phyloP scores from a whole-genome alignment of 176 grass and related monocot genomes.

The Sorghum bicolor region Sorghum_bicolor_NCBIv3 NC_012873.2:61190001-61190500 shows the following conservation, averaged over 20 bases:
- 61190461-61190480: not conserved
- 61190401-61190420: conserved; percentile 34
- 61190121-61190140: not conserved
- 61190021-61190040: not conserved
- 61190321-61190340: not conserved
- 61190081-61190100: not conserved
- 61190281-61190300: not conserved
- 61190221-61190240: conserved; percentile 20
- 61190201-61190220: conserved; percentile 23
- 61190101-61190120: not conserved
- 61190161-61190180: not conserved
- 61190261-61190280: too few species aligned
- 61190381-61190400: conserved; percentile 25
- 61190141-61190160: not conserved
- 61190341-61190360: not conserved
- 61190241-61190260: not conserved
- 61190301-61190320: not conserved
- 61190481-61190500: conserved; percentile 5
- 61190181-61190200: conserved; percentile 40
- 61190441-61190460: conserved; percentile 17
- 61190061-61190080: conserved; percentile 14
- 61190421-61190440: conserved; percentile 26
- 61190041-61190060: not conserved
- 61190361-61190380: not conserved
- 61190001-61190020: not conserved